phyloP scores from a whole-genome alignment of 495 filamentous ascomycete genomes.

The Aspergillus kassunensis region DNA sequence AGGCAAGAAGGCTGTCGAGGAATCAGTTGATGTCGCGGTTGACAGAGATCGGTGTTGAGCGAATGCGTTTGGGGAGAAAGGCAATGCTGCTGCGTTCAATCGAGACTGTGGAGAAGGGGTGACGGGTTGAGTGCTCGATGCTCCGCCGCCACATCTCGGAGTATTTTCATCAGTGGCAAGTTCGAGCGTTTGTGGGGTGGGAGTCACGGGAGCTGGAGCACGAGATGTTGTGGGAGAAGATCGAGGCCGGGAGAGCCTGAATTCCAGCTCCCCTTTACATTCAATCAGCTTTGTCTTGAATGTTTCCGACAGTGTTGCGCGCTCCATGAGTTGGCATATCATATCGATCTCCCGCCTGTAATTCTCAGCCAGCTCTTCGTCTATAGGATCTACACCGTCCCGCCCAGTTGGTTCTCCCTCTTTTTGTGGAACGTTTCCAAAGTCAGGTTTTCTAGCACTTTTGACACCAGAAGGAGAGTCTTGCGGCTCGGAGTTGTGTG shows the following conservation, averaged over 20 bases:
- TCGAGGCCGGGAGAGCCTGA: background rate
- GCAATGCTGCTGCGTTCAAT: slow-evolving; percentile 8
- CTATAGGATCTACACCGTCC: background rate
- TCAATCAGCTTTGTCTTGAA: slow-evolving; percentile 8
- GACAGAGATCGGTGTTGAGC: background rate
- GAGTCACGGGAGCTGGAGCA: background rate
- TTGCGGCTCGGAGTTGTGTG: background rate
- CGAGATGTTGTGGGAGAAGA: background rate
- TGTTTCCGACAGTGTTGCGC: slow-evolving; percentile 5
- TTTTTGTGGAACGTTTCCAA: slow-evolving; percentile 1
- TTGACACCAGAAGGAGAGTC: background rate
- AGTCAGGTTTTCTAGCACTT: too few relatives aligned
- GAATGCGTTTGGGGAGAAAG: slow-evolving; percentile 8
- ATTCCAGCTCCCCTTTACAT: slow-evolving; percentile 13
- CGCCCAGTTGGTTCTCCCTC: background rate
- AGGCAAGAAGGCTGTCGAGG: background rate
- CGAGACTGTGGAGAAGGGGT: background rate
- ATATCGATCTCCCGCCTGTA: slow-evolving; percentile 13
- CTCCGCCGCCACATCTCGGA: background rate
- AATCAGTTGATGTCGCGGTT: slow-evolving; percentile 3
- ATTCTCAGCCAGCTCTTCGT: background rate
- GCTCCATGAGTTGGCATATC: slow-evolving; percentile 16
- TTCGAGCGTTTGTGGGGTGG: background rate
- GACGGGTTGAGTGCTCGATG: background rate
- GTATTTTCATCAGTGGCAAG: background rate